phyloP scores from a whole-genome alignment of 2,329 filamentous ascomycete species.

The Claviceps paspali region DNA sequence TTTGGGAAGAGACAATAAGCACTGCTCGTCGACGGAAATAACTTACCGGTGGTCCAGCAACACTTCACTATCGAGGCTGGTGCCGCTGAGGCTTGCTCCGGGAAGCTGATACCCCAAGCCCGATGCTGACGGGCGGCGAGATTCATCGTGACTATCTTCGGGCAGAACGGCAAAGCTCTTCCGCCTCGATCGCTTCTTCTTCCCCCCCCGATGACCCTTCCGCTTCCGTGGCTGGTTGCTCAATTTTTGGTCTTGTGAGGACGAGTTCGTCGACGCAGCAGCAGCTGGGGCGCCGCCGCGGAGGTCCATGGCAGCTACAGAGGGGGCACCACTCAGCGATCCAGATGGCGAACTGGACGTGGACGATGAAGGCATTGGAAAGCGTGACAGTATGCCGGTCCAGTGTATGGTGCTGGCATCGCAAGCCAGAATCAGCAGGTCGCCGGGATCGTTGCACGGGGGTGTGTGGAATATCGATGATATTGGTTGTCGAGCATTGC shows the following conservation, averaged over 20 bases:
- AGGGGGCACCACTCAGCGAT: constrained; percentile 10
- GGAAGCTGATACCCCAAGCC: constrained; percentile 37
- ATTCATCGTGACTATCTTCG: constrained; percentile 34
- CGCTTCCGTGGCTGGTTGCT: constrained; percentile 34
- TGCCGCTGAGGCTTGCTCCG: constrained; percentile 53
- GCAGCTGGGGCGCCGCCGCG: constrained; percentile 5
- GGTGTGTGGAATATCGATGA: too few species aligned
- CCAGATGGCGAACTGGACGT: constrained; percentile 21
- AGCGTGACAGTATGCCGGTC: background rate
- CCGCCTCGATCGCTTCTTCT: constrained; percentile 59
- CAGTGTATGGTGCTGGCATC: background rate
- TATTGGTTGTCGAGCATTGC: too few species aligned
- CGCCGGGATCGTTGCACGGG: background rate
- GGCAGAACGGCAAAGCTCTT: constrained; percentile 63
- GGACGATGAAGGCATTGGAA: background rate
- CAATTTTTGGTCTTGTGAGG: constrained; percentile 6
- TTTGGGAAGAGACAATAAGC: background rate
- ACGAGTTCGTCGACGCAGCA: constrained; percentile 1
- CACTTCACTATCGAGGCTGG: constrained; percentile 78
- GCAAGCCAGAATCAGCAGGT: constrained; percentile 1
- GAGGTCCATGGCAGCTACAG: constrained; percentile 6
- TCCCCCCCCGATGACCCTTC: constrained; percentile 61
- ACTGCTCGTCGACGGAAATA: too few species aligned
- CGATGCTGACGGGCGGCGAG: constrained; percentile 18
- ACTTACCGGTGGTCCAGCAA: constrained; percentile 70